These are phyloP conservation scores for Linum lewisii DNA, from an alignment of 345 rosid species.

Conservation along the genomic window DNA sequence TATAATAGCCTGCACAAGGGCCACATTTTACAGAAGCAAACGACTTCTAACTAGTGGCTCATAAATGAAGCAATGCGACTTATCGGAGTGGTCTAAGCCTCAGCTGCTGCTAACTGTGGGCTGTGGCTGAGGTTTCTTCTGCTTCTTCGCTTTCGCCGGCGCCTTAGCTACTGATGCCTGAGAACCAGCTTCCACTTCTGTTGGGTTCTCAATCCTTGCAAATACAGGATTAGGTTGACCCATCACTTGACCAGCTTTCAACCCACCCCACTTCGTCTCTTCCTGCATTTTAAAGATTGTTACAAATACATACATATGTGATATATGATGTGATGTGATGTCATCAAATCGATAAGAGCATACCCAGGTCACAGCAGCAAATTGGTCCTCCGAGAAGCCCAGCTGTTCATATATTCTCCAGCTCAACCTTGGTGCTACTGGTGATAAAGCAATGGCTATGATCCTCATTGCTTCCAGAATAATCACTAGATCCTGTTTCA, in stretches of 20 bases:
- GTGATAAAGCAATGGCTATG: slow-evolving; percentile 66
- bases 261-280: slow-evolving; percentile 84
- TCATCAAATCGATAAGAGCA: no score
- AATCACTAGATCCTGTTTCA: slow-evolving; percentile 69
- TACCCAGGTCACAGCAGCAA: slow-evolving; percentile 53
- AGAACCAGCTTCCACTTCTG: slow-evolving; percentile 24
- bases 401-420: slow-evolving; percentile 71
- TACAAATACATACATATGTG: background rate
- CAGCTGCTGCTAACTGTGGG: slow-evolving; percentile 33
- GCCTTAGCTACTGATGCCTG: slow-evolving; percentile 21
- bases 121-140: slow-evolving; percentile 33
- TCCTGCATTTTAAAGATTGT: slow-evolving; percentile 22
- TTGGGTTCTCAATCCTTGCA: slow-evolving; percentile 52
- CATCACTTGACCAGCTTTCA: slow-evolving; percentile 78
- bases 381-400: slow-evolving; percentile 60
- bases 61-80: background rate
- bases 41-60: no score
- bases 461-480: slow-evolving; percentile 84
- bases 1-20: no score
- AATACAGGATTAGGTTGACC: slow-evolving; percentile 75
- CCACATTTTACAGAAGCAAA: no score
- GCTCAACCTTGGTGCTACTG: slow-evolving; percentile 63
- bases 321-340: no score
- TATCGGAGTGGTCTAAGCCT: slow-evolving; percentile 22
- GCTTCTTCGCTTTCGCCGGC: slow-evolving; percentile 28